Evolutionary conservation across 495 filamentous ascomycete genomes (phyloP), one percentile per base, ranked within the genome.

Genomic region (Rusavskia elegans): DNA sequence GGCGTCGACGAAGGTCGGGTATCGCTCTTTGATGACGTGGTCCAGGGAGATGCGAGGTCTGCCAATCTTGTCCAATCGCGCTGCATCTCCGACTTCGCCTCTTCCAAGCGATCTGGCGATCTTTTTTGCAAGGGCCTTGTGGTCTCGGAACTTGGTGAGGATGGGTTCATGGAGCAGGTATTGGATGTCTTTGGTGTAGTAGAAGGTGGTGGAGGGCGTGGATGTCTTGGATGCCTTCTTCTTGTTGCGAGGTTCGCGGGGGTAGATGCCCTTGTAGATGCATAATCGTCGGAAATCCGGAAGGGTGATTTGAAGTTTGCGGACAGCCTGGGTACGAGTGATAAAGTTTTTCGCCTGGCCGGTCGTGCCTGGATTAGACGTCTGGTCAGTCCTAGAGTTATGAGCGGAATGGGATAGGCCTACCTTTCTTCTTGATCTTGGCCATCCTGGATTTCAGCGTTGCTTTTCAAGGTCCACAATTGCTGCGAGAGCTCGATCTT

Each of bases 191-290:
- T 92, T 94, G 60, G 89, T 86, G 72, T 98, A 98, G 77, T 98
- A 98, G 72, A 95, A 98, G 53, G 93, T 97, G 16, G 92, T 97
- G 42, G 82, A 84, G 38, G 83, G 79, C 2, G 85, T 96, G 42
- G 86, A 78, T 50, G 85, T 84, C 68, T 94, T 96, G 60, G 86
- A 86, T 41, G 82, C 92, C 76, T 95, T 95, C 73, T 92, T 96
- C 77, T 88, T 94, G 66, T 81, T 94, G 51, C 92, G 77, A 37
- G 92, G 92, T 71, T 98, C 93, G 64, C 92, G 82, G 53, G 92
- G 92, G 67, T 96, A 97, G 55, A 98, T 97, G 59, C 92, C 92
- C 71, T 97, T 97, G 80, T 94, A 98, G 61, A 98, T 98, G 68
- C 92, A 98, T 65, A 98, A 77, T 64, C 93, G 83, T 67, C 92